Base-by-base conservation (phyloP, 352 stramenopile species). In the Phytophthora nicotianae region DNA sequence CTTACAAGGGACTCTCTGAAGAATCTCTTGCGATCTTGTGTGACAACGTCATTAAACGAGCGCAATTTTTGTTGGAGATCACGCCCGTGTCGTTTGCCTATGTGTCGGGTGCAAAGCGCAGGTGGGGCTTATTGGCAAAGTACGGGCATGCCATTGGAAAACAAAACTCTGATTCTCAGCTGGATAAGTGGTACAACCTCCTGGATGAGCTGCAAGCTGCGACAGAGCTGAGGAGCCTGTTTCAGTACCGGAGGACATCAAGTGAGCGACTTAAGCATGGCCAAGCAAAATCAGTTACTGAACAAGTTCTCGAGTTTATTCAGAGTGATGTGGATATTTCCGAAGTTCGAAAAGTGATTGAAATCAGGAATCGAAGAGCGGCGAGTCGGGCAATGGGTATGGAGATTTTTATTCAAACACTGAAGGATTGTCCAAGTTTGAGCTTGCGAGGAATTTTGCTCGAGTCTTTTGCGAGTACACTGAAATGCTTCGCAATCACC, bases 291-390 rank as follows among this genome's bases (percentile, higher is more conserved):
- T 88, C 83, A 0, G 80, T 91, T 33, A 94, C 86, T 3, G 86
- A 94, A 33, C 80, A 93, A 69, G 82, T 94, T 17, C 74, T 94
- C 2, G 86, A 91, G 43, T 94, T 94, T 62, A 85, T 94, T 54
- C 86, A 94, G 43, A 94, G 86, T 53, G 86, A 93, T 45, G 75
- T 87, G 9, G 83, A 90, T 65, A 61, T 91, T 8, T 33, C 48
- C 1, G 86, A 91, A 23, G 43, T 94, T 9, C 65, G 65, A 20
- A 57, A 72, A 27, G 43, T 86, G 17, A 81, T 94, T 19, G 45
- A 55, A 10, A 45, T 62, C 6, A 73, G 86, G 4, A 90, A 91
- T 56, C 45, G 42, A 13, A 72, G 86, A 53, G 86, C 80, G 16
- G 43, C 26, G 3, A 74, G 62, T 42, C 80, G 86, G 21, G 52